phyloP scores from a whole-genome alignment of 768 basidiomycete genomes.

The Austroboletus festivus region DNA sequence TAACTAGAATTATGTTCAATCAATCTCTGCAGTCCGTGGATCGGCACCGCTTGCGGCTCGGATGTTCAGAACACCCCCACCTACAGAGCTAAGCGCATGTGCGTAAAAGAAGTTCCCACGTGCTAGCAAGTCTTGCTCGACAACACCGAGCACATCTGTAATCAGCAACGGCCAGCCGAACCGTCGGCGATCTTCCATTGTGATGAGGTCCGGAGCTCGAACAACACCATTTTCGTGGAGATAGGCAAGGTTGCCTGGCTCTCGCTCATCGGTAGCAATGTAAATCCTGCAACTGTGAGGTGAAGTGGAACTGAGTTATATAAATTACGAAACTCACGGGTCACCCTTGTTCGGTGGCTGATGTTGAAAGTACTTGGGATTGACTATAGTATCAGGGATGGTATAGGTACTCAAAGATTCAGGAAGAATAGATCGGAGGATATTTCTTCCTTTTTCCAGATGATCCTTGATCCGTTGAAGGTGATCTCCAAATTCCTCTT shows the following conservation, averaged over 20 bases:
- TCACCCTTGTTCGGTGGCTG: conserved; percentile 20
- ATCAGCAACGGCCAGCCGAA: conserved; percentile 44
- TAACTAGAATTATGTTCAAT: conserved; percentile 19
- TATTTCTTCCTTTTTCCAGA: conserved; percentile 19
- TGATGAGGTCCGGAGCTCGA: conserved; percentile 40
- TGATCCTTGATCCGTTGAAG: conserved; percentile 32
- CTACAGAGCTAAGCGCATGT: conserved; percentile 41
- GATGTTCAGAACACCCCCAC: conserved; percentile 40
- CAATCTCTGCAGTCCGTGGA: conserved; percentile 36
- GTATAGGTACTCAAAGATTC: conserved; percentile 19
- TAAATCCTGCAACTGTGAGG: conserved; percentile 24
- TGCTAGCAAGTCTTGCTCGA: conserved; percentile 43
- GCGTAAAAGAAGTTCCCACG: conserved; percentile 40
- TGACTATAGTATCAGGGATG: conserved; percentile 19
- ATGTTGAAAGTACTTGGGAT: conserved; percentile 14
- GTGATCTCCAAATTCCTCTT: conserved; percentile 34
- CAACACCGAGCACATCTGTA: conserved; percentile 41
- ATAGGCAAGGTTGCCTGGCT: conserved; percentile 32
- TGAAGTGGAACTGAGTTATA: conserved; percentile 5
- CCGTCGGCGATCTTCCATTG: conserved; percentile 38
- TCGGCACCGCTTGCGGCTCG: conserved; percentile 40
- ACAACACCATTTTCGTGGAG: conserved; percentile 37
- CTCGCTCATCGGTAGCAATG: conserved; percentile 43
- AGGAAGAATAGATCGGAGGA: conserved; percentile 16
- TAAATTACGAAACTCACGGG: conserved; percentile 11